Evolutionary conservation across 2,329 filamentous ascomycete genomes (phyloP), one percentile per base, ranked within the genome.

Genomic region (Aphanocladium album): DNA sequence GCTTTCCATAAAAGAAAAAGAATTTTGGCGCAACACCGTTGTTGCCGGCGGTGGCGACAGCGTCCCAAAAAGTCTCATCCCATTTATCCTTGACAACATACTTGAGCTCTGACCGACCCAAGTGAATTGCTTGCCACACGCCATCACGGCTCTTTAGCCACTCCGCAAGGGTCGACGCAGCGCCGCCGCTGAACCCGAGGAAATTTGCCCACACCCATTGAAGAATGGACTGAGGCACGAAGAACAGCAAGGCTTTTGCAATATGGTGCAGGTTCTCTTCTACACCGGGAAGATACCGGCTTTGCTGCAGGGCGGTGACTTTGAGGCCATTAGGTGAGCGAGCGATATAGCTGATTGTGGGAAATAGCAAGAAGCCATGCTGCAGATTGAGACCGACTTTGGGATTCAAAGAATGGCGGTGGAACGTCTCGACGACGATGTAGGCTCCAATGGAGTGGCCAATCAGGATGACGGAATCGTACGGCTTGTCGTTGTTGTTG

Each of bases 361-460:
- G 89, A 70, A 91, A 91, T 19, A 93, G 79, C 60, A 92, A 77
- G 46, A 91, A 78, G 1, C 81, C 88, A 30, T 79, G 75, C 39
- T 70, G 71, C 23, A 85, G 73, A 12, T 69, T 70, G n/a, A 81
- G 69, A 50, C 73, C 68, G n/a, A 74, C 72, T 1, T 71, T 71
- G 14, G 70, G 68, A 43, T 74, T 65, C 41, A 76, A 75, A 39
- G 79, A 74, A 63, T 86, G 80, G 11, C 84, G 77, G 63, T 85
- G 77, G 52, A 90, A 82, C 33, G 89, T 74, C 70, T 92, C 88
- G 64, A 91, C 82, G 2, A 82, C 76, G 21, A 93, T 87, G 70
- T 89, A 93, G 11, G 84, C 77, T 25, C 89, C 89, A 1, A 93
- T 87, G 0, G 88, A 91, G 72, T 93, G 89, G 4, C 89, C 89